Percentiles rank a stretch among this genome's conserved stretches.
Evolutionary conservation across 2,329 filamentous ascomycete genomes (phyloP).

Genomic region (Colletotrichum theobromicola): DNA sequence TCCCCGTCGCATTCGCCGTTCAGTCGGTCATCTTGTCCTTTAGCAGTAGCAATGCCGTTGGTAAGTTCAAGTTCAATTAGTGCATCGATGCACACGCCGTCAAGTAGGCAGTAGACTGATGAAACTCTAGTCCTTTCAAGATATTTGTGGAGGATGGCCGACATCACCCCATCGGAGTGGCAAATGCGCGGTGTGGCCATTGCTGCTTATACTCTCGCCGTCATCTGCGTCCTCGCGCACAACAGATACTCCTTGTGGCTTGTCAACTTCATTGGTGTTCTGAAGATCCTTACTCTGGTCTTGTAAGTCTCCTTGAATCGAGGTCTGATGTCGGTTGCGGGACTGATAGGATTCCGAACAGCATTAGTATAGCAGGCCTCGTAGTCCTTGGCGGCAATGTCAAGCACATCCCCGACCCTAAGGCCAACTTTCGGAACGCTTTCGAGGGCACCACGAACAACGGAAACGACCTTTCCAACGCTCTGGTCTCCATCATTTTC

Average conservation of each 20-base stretch:
- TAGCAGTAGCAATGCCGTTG: constrained; percentile 68
- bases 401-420: constrained; percentile 33
- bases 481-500: constrained; percentile 64
- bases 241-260: constrained; percentile 63
- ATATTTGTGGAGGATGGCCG: constrained; percentile 66
- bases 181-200: constrained; percentile 70
- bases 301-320: constrained; percentile 38
- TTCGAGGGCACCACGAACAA: constrained; percentile 39
- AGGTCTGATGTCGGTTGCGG: not conserved
- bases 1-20: constrained; percentile 69
- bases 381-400: constrained; percentile 58
- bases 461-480: constrained; percentile 44
- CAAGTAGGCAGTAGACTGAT: not conserved
- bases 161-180: constrained; percentile 59
- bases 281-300: constrained; percentile 68
- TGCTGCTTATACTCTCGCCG: constrained; percentile 65
- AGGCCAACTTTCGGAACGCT: constrained; percentile 38
- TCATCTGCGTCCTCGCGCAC: constrained; percentile 56
- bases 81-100: not conserved
- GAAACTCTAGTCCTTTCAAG: constrained; percentile 56
- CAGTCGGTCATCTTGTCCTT: constrained; percentile 69
- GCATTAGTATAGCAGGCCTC: constrained; percentile 62
- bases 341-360: not conserved
- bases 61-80: constrained; percentile 24
- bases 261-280: constrained; percentile 59